phyloP scores from a whole-genome alignment of 2,329 filamentous ascomycete species.

The Fusarium drepaniforme region DNA sequence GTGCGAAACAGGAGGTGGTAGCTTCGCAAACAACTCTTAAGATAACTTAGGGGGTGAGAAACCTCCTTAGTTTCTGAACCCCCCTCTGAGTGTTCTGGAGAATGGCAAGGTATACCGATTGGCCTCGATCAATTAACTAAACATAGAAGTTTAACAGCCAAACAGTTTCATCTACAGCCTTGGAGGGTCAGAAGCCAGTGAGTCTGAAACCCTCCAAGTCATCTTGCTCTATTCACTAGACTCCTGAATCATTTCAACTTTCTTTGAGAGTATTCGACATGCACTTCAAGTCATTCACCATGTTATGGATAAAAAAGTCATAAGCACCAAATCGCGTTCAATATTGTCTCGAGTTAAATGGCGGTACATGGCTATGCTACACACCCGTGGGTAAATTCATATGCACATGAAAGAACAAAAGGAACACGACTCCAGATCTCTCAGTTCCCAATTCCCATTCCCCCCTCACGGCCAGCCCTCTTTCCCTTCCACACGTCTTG shows the following conservation, averaged over 20 bases:
- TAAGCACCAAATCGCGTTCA: constrained; percentile 4
- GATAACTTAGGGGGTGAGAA: too few relatives aligned
- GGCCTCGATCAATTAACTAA: background rate
- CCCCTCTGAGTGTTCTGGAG: background rate
- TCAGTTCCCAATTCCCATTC: constrained; percentile 23
- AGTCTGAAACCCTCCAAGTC: background rate
- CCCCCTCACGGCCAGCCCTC: background rate
- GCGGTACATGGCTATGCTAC: constrained; percentile 23
- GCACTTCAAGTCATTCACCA: background rate
- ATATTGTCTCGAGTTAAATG: constrained; percentile 27
- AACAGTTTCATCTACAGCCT: background rate
- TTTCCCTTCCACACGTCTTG: background rate
- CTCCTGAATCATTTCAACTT: background rate
- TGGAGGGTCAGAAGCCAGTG: background rate
- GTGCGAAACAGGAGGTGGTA: background rate
- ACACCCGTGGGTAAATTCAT: constrained; percentile 32
- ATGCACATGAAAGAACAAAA: constrained; percentile 39
- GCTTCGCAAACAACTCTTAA: background rate
- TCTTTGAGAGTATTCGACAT: background rate
- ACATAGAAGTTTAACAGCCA: background rate
- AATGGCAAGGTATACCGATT: background rate
- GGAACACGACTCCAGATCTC: constrained; percentile 34
- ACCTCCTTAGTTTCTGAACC: too few relatives aligned
- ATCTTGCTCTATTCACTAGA: too few relatives aligned
- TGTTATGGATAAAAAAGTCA: background rate